Base-by-base conservation (phyloP, 1,284 basidiomycete species). In the Cystobasidium slooffiae region DNA sequence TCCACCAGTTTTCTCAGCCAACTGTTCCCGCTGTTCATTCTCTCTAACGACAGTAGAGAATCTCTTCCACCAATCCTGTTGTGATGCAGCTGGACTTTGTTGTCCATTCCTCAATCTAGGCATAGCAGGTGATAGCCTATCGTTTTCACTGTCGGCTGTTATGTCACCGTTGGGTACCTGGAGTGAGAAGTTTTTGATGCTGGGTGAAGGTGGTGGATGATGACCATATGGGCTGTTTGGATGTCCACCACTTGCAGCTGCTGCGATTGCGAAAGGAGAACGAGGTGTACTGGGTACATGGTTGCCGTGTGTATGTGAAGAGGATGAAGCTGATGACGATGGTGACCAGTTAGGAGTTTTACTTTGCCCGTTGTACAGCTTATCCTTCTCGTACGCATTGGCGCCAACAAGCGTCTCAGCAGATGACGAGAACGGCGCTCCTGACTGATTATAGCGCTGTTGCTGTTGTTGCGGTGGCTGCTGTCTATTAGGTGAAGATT, bases 41-140 rank as follows among this genome's bases (percentile, higher is more conserved):
- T 73, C 62, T 12, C 59, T 51, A n/a, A 73, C 52, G 43, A 73
- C 70, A 44, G 62, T 65, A 51, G 59, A 64, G 53, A 73, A 73
- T 39, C 70, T 49, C 43, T 73, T 73, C 70, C 70, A 73, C 22
- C 20, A 73, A 59, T 73, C 70, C 12, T 64, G 56, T 52, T 58
- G 66, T 22, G 44, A 51, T 20, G 47, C 51, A 1, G 24, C 39
- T 4, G 46, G 37, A 37, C 53, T 18, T 10, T 24, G 47, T 16
- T 20, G 6, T 31, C 31, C 31, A 31, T 31, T 31, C 5, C 31
- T 31, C 5, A 31, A 31, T 31, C 31, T 31, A 22, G 70, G 70
- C 62, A 62, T 73, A n/a, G 70, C 70, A 43, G 63, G 62, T 10
- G 49, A 46, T 37, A 73, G 31, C 24, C 70, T 63, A 59, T 73